Percentiles rank a stretch among this genome's conserved stretches.
phyloP scores from a whole-genome alignment of 164 flowering plant species.

The Liriodendron chinense region DNA sequence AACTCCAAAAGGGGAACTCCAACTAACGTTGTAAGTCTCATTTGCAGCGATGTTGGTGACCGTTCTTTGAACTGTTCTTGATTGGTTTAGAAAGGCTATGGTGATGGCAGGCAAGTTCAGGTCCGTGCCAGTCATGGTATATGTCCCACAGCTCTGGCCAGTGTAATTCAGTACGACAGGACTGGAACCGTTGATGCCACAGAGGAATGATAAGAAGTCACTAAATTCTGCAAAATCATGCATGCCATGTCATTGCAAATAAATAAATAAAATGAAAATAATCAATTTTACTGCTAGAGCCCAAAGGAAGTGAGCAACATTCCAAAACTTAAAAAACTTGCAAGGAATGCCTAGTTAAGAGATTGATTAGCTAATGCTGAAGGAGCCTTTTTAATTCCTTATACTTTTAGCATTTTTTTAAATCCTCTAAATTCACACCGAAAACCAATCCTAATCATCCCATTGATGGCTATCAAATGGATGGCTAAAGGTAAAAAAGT shows the following conservation, averaged over 20 bases:
- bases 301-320: background rate
- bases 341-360: no score
- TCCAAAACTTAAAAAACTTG: no score
- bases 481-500: no score
- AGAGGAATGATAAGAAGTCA: conserved; percentile 77
- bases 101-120: conserved; percentile 92
- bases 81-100: conserved; percentile 60
- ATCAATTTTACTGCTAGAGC: background rate
- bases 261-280: no score
- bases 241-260: background rate
- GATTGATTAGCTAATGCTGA: no score
- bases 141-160: conserved; percentile 47
- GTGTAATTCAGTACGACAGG: conserved; percentile 78
- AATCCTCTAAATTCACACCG: no score
- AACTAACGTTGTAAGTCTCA: conserved; percentile 66
- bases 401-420: no score
- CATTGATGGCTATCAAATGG: no score
- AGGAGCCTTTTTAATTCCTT: no score
- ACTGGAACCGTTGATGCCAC: conserved; percentile 87
- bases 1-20: conserved; percentile 82
- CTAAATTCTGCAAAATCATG: conserved; percentile 54
- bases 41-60: conserved; percentile 64
- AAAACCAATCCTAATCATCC: no score
- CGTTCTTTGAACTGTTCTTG: conserved; percentile 51
- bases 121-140: conserved; percentile 47